phyloP scores from a whole-genome alignment of 495 filamentous ascomycete genomes.

The Saxispiralis lemnorum region DNA sequence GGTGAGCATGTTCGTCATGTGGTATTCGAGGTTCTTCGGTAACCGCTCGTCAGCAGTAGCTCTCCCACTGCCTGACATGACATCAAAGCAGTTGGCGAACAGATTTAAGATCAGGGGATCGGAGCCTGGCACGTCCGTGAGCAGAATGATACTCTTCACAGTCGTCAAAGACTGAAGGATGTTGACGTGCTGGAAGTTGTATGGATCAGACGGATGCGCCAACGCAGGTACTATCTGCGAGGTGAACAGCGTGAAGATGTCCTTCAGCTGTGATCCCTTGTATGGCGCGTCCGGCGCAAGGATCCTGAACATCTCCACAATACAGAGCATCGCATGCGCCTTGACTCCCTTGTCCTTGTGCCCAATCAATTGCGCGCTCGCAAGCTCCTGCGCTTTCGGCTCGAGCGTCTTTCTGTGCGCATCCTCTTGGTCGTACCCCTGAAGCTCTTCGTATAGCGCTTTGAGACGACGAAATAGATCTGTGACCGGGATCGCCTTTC shows the following conservation, averaged over 20 bases:
- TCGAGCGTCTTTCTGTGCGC: conserved; percentile 61
- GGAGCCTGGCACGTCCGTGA: conserved; percentile 72
- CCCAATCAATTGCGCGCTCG: conserved; percentile 56
- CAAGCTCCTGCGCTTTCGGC: conserved; percentile 76
- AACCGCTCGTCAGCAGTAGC: conserved; percentile 58
- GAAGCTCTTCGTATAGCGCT: conserved; percentile 64
- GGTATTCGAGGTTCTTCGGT: conserved; percentile 76
- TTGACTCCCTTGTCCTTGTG: conserved; percentile 90
- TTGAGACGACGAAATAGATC: conserved; percentile 69
- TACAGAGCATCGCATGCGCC: conserved; percentile 71
- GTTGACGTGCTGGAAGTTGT: conserved; percentile 82
- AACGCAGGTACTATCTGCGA: conserved; percentile 67
- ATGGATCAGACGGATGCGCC: conserved; percentile 71
- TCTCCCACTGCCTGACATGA: conserved; percentile 62
- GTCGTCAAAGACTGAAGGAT: conserved; percentile 76
- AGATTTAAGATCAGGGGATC: conserved; percentile 61
- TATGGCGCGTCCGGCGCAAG: conserved; percentile 94
- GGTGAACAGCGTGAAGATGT: conserved; percentile 83
- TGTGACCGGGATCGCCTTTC: conserved; percentile 66
- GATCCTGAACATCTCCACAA: conserved; percentile 84
- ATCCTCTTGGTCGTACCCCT: conserved; percentile 74
- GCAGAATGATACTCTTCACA: conserved; percentile 82
- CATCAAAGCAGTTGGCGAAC: conserved; percentile 80
- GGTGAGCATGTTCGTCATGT: conserved; percentile 72
- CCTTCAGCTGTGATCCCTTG: conserved; percentile 76